A percentile compares a stretch with the other conserved stretches of the same genome.
phyloP scores from a whole-genome alignment of 306 rosid species.

The Cajanus cajan region DNA sequence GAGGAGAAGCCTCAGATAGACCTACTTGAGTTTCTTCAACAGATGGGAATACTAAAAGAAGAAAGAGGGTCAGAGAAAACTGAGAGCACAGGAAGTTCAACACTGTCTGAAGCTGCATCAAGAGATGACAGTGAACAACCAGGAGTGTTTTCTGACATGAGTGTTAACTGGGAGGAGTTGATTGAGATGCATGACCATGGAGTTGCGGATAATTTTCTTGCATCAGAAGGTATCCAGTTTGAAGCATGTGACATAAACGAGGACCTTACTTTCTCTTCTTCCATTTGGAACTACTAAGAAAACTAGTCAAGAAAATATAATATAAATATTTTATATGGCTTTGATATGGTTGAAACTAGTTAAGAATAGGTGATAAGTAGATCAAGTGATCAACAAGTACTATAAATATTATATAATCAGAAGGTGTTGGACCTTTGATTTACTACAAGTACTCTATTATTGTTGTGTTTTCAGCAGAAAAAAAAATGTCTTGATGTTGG shows the following conservation, averaged over 20 bases:
- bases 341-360: slow-evolving; percentile 15
- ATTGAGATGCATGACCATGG: slow-evolving; percentile 57
- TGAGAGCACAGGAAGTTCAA: slow-evolving; percentile 38
- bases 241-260: slow-evolving; percentile 58
- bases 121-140: slow-evolving; percentile 41
- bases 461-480: not conserved
- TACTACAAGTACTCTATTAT: slow-evolving; percentile 4
- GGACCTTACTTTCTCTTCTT: slow-evolving; percentile 55
- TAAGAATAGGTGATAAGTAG: not conserved
- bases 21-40: slow-evolving; percentile 95
- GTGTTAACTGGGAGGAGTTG: slow-evolving; percentile 72
- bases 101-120: slow-evolving; percentile 45
- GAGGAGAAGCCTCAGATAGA: slow-evolving; percentile 95
- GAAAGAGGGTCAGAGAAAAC: slow-evolving; percentile 45
- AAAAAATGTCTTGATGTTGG: slow-evolving; percentile 24
- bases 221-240: slow-evolving; percentile 43
- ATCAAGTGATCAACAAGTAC: slow-evolving; percentile 15
- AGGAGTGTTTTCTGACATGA: slow-evolving; percentile 55
- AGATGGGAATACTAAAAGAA: slow-evolving; percentile 71
- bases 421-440: slow-evolving; percentile 31
- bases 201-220: slow-evolving; percentile 37
- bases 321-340: slow-evolving; percentile 10
- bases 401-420: slow-evolving; percentile 15
- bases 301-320: slow-evolving; percentile 6
- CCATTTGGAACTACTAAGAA: slow-evolving; percentile 72